Conservation (phyloP, 306 rosid genomes). For the Benincasa hispida region DNA sequence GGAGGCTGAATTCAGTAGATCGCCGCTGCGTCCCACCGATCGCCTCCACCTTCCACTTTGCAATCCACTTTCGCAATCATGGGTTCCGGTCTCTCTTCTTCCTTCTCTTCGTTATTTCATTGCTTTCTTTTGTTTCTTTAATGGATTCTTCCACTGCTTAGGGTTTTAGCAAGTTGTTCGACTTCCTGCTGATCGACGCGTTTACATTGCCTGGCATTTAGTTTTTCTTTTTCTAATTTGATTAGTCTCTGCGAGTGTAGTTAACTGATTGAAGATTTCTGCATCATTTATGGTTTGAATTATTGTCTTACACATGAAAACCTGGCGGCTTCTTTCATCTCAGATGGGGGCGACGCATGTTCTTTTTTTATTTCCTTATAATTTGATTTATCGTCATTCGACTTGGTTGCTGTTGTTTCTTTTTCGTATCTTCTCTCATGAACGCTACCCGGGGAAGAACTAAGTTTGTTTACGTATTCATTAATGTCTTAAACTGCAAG, state of each 20-base stretch:
- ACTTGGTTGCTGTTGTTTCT: not conserved
- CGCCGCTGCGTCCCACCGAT: not conserved
- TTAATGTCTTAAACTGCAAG: not conserved
- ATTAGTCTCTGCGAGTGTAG: not conserved
- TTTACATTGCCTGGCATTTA: not conserved
- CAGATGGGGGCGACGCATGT: not conserved
- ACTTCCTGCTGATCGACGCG: not conserved
- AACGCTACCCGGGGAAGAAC: not conserved
- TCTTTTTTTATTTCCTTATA: not conserved
- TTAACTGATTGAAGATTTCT: not conserved
- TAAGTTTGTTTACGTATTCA: not conserved
- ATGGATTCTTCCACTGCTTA: not conserved
- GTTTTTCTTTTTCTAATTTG: not conserved
- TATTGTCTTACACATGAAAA: not conserved
- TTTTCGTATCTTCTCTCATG: not conserved
- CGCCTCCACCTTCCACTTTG: not conserved
- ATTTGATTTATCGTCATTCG: not conserved
- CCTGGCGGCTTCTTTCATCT: not conserved
- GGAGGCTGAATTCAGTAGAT: not conserved
- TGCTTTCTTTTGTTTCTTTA: not conserved
- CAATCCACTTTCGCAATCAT: not conserved
- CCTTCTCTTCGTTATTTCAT: not conserved
- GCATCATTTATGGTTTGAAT: not conserved
- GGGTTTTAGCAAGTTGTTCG: not conserved
- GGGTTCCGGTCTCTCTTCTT: conserved; percentile 13